Percentiles rank a stretch among this genome's conserved stretches.
Evolutionary conservation across 192 early-diverging fungal species (phyloP).

Genomic region (Funneliformis mosseae): DNA sequence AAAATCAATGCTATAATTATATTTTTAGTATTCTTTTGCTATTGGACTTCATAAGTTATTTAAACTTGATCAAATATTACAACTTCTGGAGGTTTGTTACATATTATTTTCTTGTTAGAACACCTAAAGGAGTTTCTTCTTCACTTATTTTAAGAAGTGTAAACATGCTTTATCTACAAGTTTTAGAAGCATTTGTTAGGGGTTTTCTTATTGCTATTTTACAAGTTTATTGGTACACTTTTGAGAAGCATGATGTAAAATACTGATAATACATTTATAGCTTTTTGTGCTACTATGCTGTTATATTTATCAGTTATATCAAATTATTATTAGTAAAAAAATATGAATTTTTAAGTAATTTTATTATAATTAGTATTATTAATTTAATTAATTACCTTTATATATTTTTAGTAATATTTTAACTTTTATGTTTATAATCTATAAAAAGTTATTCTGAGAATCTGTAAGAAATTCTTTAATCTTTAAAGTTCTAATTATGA

Average conservation of each 20-base stretch:
- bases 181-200: constrained; percentile 84
- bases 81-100: constrained; percentile 77
- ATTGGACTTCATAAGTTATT: constrained; percentile 81
- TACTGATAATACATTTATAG: constrained; percentile 53
- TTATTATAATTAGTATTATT: background rate
- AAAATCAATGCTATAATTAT: constrained; percentile 54
- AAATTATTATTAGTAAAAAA: constrained; percentile 72
- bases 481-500: background rate
- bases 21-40: constrained; percentile 63
- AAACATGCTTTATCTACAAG: constrained; percentile 74
- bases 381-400: background rate
- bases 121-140: constrained; percentile 43
- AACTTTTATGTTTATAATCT: constrained; percentile 92
- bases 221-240: constrained; percentile 75
- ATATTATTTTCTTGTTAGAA: constrained; percentile 74
- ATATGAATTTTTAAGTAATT: constrained; percentile 40
- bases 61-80: constrained; percentile 72
- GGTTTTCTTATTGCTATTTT: constrained; percentile 56
- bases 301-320: constrained; percentile 76
- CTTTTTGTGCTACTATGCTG: constrained; percentile 71
- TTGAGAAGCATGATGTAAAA: constrained; percentile 53
- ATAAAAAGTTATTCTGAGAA: constrained; percentile 70
- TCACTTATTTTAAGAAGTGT: constrained; percentile 72
- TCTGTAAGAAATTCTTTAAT: constrained; percentile 47
- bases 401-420: constrained; percentile 53